phyloP scores from a whole-genome alignment of 1,284 basidiomycete species.

The Meripilus lineatus region DNA sequence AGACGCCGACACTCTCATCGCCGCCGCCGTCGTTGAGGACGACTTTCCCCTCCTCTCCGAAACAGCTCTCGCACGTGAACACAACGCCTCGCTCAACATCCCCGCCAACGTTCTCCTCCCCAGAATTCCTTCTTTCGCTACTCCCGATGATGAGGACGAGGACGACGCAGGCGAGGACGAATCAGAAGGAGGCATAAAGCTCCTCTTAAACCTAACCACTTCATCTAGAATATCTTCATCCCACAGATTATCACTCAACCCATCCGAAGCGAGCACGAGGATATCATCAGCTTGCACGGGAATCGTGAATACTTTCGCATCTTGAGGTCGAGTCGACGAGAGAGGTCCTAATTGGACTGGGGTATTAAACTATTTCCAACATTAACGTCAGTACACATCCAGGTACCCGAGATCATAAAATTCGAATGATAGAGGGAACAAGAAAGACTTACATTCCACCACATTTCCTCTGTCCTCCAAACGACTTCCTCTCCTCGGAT shows the following conservation, averaged over 20 bases:
- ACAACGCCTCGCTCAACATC: slow-evolving; percentile 68
- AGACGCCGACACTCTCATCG: too few species aligned
- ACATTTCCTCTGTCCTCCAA: slow-evolving; percentile 92
- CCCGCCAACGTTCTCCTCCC: slow-evolving; percentile 54
- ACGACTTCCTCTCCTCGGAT: slow-evolving; percentile 75
- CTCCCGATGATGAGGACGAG: slow-evolving; percentile 4
- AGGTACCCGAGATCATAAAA: not conserved
- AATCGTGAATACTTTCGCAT: slow-evolving; percentile 73
- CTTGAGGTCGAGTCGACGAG: slow-evolving; percentile 61
- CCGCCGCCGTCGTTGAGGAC: not conserved
- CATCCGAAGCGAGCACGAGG: slow-evolving; percentile 86
- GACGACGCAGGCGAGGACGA: not conserved
- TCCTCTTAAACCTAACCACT: slow-evolving; percentile 62
- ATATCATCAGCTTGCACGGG: slow-evolving; percentile 85
- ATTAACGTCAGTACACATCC: not conserved
- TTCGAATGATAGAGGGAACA: slow-evolving; percentile 9
- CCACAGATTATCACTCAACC: slow-evolving; percentile 92
- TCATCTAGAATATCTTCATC: slow-evolving; percentile 93
- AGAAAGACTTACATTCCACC: slow-evolving; percentile 62
- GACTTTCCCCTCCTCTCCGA: slow-evolving; percentile 38
- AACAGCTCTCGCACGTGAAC: slow-evolving; percentile 60
- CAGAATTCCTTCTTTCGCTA: slow-evolving; percentile 32
- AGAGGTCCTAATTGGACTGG: slow-evolving; percentile 85
- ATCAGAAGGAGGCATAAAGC: slow-evolving; percentile 22
- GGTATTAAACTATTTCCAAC: slow-evolving; percentile 73